Evolutionary conservation across 768 basidiomycete genomes (phyloP).

Genomic region (Asterophora lycoperdoides): DNA sequence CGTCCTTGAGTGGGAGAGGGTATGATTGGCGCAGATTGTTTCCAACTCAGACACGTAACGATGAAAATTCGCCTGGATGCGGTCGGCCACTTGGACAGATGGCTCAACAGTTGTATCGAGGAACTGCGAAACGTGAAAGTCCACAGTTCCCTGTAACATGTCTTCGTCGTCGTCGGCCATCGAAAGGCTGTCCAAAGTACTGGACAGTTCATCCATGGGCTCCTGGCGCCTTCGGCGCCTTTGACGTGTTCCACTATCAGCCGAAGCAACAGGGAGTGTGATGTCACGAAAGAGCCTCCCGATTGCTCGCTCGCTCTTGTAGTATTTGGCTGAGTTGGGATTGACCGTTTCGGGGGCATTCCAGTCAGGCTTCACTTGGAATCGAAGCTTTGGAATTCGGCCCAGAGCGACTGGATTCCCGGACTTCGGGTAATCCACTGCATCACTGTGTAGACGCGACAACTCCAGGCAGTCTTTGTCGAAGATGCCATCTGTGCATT

Average conservation of each 20-base stretch:
- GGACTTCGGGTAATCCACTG: slow-evolving; percentile 66
- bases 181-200: slow-evolving; percentile 15
- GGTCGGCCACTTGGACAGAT: slow-evolving; percentile 21
- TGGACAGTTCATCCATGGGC: slow-evolving; percentile 17
- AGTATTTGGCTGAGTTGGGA: slow-evolving; percentile 36
- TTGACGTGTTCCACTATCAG: slow-evolving; percentile 7
- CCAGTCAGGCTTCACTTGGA: slow-evolving; percentile 52
- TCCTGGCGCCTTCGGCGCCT: slow-evolving; percentile 10
- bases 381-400: slow-evolving; percentile 40
- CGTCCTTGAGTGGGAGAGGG: slow-evolving; percentile 39
- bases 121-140: slow-evolving; percentile 22
- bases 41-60: slow-evolving; percentile 45
- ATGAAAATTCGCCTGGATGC: slow-evolving; percentile 29
- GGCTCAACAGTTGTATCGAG: slow-evolving; percentile 23
- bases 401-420: slow-evolving; percentile 39
- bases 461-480: slow-evolving; percentile 50
- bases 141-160: slow-evolving; percentile 24
- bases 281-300: slow-evolving; percentile 62
- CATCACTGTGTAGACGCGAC: slow-evolving; percentile 55
- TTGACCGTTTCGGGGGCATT: slow-evolving; percentile 55
- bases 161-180: slow-evolving; percentile 18
- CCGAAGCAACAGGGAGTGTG: slow-evolving; percentile 36
- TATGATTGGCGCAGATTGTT: slow-evolving; percentile 42
- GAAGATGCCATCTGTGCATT: slow-evolving; percentile 40
- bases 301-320: slow-evolving; percentile 51